Evolutionary conservation across 768 basidiomycete species (phyloP).

Genomic region (Cubamyces sp.): DNA sequence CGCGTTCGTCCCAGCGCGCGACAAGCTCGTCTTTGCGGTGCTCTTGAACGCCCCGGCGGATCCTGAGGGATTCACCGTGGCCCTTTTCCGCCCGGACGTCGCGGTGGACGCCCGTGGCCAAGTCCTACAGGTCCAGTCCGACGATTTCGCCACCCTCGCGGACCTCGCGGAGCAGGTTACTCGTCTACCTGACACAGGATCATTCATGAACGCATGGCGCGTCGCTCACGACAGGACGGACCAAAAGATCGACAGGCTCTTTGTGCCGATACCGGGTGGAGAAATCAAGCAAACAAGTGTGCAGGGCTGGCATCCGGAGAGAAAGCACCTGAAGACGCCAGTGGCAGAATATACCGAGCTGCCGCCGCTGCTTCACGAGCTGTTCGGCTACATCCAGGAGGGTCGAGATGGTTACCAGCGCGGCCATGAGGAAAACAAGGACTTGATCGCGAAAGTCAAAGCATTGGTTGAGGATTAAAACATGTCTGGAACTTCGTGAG

Average conservation of each 20-base stretch:
- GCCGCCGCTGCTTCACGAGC: constrained; percentile 25
- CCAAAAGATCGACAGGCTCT: constrained; percentile 29
- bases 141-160: constrained; percentile 24
- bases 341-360: constrained; percentile 25
- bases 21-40: constrained; percentile 25
- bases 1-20: constrained; percentile 24
- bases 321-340: constrained; percentile 21
- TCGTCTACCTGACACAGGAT: constrained; percentile 26
- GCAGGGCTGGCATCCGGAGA: constrained; percentile 28
- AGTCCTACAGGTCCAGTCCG: constrained; percentile 15
- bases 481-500: neutral
- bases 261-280: constrained; percentile 14
- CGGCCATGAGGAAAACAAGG: constrained; percentile 17
- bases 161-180: constrained; percentile 20
- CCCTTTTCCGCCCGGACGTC: constrained; percentile 31
- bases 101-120: constrained; percentile 30
- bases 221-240: constrained; percentile 23
- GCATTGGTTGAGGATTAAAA: constrained; percentile 12
- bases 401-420: constrained; percentile 19
- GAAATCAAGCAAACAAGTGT: constrained; percentile 28
- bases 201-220: constrained; percentile 30
- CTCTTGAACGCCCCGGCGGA: constrained; percentile 28
- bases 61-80: constrained; percentile 30
- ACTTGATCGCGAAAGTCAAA: constrained; percentile 21
- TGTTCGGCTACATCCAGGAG: constrained; percentile 26